Percentiles rank a stretch among this genome's conserved stretches.
These are phyloP conservation scores for Claviceps citrina DNA, from an alignment of 2,329 filamentous ascomycete species.

Conservation along the genomic window DNA sequence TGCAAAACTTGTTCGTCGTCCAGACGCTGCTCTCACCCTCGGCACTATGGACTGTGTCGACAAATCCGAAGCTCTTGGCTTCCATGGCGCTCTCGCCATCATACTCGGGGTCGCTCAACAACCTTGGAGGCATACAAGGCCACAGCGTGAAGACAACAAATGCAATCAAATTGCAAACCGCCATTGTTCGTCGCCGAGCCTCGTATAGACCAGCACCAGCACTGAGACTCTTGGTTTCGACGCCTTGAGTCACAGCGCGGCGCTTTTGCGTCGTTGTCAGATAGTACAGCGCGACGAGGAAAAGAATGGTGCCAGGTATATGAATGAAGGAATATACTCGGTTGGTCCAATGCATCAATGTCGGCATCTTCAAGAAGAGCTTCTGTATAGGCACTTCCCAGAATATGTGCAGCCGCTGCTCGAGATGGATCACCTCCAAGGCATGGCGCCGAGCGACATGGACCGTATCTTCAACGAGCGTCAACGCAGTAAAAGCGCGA, in stretches of 20 bases:
- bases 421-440: conserved; percentile 50
- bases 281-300: conserved; percentile 49
- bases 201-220: conserved; percentile 36
- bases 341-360: conserved; percentile 53
- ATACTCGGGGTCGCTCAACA: conserved; percentile 41
- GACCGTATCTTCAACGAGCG: conserved; percentile 51
- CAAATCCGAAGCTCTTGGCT: conserved; percentile 45
- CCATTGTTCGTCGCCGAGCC: conserved; percentile 41
- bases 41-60: conserved; percentile 42
- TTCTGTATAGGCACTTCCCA: conserved; percentile 33
- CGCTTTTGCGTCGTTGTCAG: conserved; percentile 49
- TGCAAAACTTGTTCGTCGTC: conserved; percentile 53
- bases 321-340: conserved; percentile 64
- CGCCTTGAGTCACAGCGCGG: conserved; percentile 14
- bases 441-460: conserved; percentile 54
- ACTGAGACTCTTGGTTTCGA: conserved; percentile 15
- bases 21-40: conserved; percentile 46
- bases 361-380: conserved; percentile 31
- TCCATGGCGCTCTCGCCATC: conserved; percentile 39
- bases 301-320: conserved; percentile 61
- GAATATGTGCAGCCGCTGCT: conserved; percentile 49
- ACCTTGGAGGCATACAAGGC: conserved; percentile 48
- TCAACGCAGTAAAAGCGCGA: conserved; percentile 55
- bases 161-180: conserved; percentile 44
- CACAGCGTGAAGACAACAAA: conserved; percentile 47